phyloP scores from a whole-genome alignment of 805 yeast species.

The Lachancea sp. region DNA sequence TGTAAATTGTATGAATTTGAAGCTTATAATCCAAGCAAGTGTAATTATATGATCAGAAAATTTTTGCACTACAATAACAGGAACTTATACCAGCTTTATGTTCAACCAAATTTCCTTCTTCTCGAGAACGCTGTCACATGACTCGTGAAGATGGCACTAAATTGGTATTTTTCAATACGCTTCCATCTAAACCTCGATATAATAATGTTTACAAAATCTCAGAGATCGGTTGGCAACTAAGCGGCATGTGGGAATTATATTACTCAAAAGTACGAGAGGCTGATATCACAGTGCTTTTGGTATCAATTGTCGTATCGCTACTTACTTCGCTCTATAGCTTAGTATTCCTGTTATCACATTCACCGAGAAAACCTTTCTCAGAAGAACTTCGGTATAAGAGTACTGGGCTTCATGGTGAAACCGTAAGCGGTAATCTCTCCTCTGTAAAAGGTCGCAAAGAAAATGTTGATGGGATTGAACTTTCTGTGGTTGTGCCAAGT shows the following conservation, averaged over 20 bases:
- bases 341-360: conserved; percentile 50
- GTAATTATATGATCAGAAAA: too few relatives aligned
- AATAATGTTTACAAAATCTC: too few relatives aligned
- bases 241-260: conserved; percentile 2
- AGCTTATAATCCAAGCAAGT: too few relatives aligned
- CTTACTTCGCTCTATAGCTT: conserved; percentile 33
- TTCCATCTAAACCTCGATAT: background rate
- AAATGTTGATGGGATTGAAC: conserved; percentile 37
- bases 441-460: conserved; percentile 13
- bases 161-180: too few relatives aligned
- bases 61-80: too few relatives aligned
- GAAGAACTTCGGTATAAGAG: conserved; percentile 53
- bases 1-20: too few relatives aligned
- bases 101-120: too few relatives aligned
- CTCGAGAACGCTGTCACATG: background rate
- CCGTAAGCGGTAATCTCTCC: conserved; percentile 30
- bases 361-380: conserved; percentile 49
- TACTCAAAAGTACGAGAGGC: conserved; percentile 10
- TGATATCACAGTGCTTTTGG: conserved; percentile 11
- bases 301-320: conserved; percentile 10
- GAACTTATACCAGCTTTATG: too few relatives aligned
- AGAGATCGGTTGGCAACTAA: too few relatives aligned
- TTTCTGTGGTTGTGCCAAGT: conserved; percentile 89
- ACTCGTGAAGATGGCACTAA: background rate
- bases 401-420: conserved; percentile 32